Evolutionary conservation across 176 grass and related monocot genomes (phyloP), one percentile per base, ranked within the genome.

Genomic region (Poa annua): DNA sequence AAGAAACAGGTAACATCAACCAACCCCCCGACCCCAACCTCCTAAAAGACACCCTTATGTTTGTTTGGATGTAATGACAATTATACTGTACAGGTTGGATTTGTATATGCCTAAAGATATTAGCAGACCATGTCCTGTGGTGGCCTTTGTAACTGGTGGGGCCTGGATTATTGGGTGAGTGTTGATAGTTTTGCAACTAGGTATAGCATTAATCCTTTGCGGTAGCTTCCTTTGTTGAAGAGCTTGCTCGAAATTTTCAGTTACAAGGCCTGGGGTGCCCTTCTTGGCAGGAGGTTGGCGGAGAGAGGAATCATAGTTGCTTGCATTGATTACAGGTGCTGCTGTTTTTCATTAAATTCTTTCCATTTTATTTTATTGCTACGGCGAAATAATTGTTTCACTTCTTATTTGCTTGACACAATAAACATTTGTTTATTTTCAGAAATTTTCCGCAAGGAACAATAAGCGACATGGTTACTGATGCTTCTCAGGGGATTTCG

Each of bases 371-470:
- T 61, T 67, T 51, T 54, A 12, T 65, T 82, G 50, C 3, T 64
- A 44, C 39, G 53, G 4, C 36, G n/a, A 5, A 15, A 16, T 47
- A 56, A 45, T 65, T 49, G 22, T 75, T 39, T 11, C 11, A 41
- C 19, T 47, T 19, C 16, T 89, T 29, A 20, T 81, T 84, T 84
- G 21, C 60, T 71, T 81, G 17, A 86, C 63, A 42, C 3, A 6
- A 48, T 52, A 38, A 71, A 81, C 53, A 72, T 35, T 48, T 44
- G 53, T 68, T 78, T 34, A 38, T 88, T 88, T 83, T 34, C 79
- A 99, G 96, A 89, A 99, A 99, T 86, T 99, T 99, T 20, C 96
- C 96, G 15, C 96, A 99, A 92, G 96, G 96, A 44, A 99, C 85
- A 49, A 96, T 99, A 86, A 84, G 93, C 1, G 96, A 96, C 84